Base-by-base conservation (phyloP, 148 eudicot genomes). In the Fagopyrum tataricum region DNA sequence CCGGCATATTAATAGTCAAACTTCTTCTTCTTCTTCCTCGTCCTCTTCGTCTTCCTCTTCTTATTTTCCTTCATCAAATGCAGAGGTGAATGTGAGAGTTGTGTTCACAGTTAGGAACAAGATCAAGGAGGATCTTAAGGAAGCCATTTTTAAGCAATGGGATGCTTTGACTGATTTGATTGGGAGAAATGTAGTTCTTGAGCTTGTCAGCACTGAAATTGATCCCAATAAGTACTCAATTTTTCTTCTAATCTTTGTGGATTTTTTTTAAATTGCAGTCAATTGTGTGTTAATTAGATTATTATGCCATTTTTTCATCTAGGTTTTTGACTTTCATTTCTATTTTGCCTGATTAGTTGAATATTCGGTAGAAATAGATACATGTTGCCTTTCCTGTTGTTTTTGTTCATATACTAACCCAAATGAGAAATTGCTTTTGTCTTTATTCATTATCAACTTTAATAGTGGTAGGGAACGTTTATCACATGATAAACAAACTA, bases 81-180 rank as follows among this genome's bases (percentile, higher is more conserved):
- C 82, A 18, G 83, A 83, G 44, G 76, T 88, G 42, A 91, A 88
- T 79, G 96, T 91, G 5, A 84, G 90, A 73, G 97, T 90, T 37
- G 96, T 91, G 43, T 78, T 89, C 21, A 92, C 96, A 5, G 97
- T 92, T 4, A 90, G 91, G 73, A 92, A 90, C 77, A 92, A 92
- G 86, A 80, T 48, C 52, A 92, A 92, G 82, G 93, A 92, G 75
- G 97, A 88, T 80, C 78, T 92, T 7, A 92, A 85, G 67, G 89
- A 85, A 47, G 70, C 85, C 1, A 6, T 91, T 76, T 77, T 82
- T 42, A 89, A 79, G 71, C 87, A 87, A 5, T 77, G 85, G 58
- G 92, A 91, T 85, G 84, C 91, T 83, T 74, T 85, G 9, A 72
- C 81, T 52, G 93, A 92, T 73, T 78, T 77, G 67, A 74, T 90